Percentiles rank a stretch among this genome's conserved stretches.
Evolutionary conservation across 148 eudicot genomes (phyloP).

Genomic region (Spergularia bocconei): DNA sequence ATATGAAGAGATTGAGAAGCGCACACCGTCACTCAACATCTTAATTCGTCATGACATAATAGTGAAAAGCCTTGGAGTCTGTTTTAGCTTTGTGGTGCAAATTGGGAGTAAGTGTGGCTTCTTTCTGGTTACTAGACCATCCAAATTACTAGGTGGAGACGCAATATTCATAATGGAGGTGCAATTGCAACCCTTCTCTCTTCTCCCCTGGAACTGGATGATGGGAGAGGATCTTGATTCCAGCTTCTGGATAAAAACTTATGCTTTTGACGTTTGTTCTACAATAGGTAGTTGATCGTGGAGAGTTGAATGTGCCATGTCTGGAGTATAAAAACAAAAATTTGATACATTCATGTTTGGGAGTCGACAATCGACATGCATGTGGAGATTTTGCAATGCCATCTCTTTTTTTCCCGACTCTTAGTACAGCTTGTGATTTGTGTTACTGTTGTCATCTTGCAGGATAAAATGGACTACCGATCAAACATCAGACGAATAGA

Average conservation of each 20-base stretch:
- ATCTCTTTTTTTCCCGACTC: no score
- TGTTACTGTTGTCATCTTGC: constrained; percentile 7
- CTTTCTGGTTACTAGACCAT: neutral
- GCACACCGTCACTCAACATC: neutral
- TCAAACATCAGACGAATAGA: constrained; percentile 47
- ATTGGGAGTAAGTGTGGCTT: neutral
- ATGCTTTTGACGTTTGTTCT: neutral
- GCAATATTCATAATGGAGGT: neutral
- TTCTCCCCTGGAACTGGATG: neutral
- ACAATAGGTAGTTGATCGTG: neutral
- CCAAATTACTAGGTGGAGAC: neutral
- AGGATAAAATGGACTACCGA: constrained; percentile 52
- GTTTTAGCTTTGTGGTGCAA: neutral
- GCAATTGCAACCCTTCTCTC: neutral
- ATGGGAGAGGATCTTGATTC: neutral
- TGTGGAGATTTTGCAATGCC: no score
- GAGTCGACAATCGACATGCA: neutral
- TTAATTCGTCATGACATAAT: neutral
- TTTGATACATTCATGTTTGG: neutral
- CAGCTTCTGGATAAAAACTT: neutral
- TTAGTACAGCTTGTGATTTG: neutral
- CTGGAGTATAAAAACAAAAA: neutral
- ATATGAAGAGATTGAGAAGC: neutral
- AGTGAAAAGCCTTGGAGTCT: neutral
- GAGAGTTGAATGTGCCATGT: neutral